Evolutionary conservation across 202 grass and related monocot genomes (phyloP).

Genomic region (Digitaria exilis): DNA sequence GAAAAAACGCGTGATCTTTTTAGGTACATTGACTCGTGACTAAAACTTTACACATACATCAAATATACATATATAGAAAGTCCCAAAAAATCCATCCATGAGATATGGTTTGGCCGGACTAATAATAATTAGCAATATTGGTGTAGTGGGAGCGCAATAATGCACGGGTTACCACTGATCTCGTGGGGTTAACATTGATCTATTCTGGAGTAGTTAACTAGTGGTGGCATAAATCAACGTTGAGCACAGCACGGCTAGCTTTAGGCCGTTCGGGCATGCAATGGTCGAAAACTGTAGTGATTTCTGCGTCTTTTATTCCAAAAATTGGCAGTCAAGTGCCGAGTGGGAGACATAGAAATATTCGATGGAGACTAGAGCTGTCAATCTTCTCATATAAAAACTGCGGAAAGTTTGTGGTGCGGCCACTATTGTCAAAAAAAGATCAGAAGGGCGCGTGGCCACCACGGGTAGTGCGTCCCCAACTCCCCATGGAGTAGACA

Average conservation of each 20-base stretch:
- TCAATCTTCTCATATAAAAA: neutral
- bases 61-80: neutral
- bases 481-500: neutral
- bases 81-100: neutral
- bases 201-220: neutral
- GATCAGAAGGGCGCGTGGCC: conserved; percentile 51
- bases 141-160: conserved; percentile 25
- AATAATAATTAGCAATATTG: neutral
- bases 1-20: too few species aligned
- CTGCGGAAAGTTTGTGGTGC: neutral
- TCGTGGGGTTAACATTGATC: neutral
- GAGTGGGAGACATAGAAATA: conserved; percentile 32
- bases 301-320: neutral
- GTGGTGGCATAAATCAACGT: neutral
- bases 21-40: neutral
- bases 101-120: neutral
- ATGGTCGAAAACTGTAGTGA: neutral
- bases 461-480: conserved; percentile 59
- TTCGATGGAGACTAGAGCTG: conserved; percentile 19
- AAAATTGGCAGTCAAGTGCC: neutral
- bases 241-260: conserved; percentile 2
- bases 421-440: neutral
- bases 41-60: neutral
- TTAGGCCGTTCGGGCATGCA: neutral
- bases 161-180: neutral